Percentiles rank a stretch among this genome's conserved stretches.
Evolutionary conservation across 2,329 filamentous ascomycete species (phyloP).

Genomic region (Trichoderma guizhouense): DNA sequence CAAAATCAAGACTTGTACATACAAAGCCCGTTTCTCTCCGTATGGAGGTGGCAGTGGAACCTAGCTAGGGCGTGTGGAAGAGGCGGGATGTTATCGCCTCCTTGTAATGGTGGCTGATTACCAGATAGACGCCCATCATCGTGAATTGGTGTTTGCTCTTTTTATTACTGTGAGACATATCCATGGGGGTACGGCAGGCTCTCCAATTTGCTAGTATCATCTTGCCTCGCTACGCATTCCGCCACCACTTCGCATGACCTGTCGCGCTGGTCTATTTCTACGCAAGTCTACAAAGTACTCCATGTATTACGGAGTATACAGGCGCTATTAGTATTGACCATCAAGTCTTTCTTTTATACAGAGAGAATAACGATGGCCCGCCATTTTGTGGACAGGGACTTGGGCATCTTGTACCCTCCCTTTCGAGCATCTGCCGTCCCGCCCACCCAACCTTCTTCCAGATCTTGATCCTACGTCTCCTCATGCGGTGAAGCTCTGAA

Average conservation of each 20-base stretch:
- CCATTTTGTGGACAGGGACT: not conserved
- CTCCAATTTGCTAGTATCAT: not conserved
- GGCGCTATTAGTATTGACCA: not conserved
- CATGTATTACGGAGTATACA: not conserved
- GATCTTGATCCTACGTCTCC: not conserved
- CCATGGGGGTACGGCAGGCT: not conserved
- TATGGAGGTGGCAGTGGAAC: not conserved
- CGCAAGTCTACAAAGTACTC: not conserved
- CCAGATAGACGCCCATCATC: not conserved
- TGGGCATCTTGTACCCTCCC: not conserved
- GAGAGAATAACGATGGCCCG: not conserved
- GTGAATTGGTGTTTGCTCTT: slow-evolving; percentile 7
- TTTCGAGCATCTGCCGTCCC: not conserved
- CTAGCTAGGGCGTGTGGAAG: not conserved
- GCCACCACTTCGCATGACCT: not conserved
- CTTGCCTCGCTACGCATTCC: not conserved
- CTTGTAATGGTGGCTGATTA: not conserved
- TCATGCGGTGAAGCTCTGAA: not conserved
- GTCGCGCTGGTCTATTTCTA: not conserved
- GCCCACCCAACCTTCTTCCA: not conserved
- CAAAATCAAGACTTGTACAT: not conserved
- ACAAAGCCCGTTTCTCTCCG: not conserved
- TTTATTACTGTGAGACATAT: slow-evolving; percentile 11
- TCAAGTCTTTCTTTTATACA: not conserved
- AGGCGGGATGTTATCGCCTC: not conserved